These are phyloP conservation scores for Boletus sp. DNA, from an alignment of 768 basidiomycete species.

Conservation along the genomic window DNA sequence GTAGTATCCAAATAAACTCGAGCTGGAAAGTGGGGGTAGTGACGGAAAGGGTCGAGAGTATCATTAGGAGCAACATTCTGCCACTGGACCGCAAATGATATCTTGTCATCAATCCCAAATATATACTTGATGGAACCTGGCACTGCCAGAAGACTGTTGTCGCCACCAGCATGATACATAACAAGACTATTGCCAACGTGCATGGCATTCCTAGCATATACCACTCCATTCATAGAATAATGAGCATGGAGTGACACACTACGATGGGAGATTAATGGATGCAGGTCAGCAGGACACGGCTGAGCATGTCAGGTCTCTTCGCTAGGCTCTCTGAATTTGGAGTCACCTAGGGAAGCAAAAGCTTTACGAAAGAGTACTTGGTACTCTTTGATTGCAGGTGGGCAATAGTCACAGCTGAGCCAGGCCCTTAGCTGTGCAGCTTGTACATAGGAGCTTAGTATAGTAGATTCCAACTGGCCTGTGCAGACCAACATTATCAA, in stretches of 20 bases:
- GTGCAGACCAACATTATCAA: neutral
- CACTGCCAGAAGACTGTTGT: neutral
- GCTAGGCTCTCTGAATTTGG: neutral
- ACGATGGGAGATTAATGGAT: neutral
- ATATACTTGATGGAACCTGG: slow-evolving; percentile 1
- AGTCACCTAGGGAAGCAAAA: neutral
- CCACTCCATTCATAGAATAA: neutral
- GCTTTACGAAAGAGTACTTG: slow-evolving; percentile 7
- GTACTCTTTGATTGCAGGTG: neutral
- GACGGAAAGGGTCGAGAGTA: neutral
- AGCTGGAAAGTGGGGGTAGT: slow-evolving; percentile 3
- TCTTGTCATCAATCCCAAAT: neutral
- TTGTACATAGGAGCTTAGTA: neutral
- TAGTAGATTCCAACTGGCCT: neutral
- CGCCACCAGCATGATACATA: neutral
- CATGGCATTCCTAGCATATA: neutral
- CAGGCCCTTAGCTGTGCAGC: neutral
- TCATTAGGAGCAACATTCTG: neutral
- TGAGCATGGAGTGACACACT: neutral
- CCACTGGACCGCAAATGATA: neutral
- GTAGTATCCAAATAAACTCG: neutral
- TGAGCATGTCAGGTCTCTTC: neutral
- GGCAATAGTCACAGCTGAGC: neutral
- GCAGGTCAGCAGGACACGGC: neutral
- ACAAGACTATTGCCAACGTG: slow-evolving; percentile 1